phyloP scores from a whole-genome alignment of 2,329 filamentous ascomycete species.

The Claviceps purpurea region DNA sequence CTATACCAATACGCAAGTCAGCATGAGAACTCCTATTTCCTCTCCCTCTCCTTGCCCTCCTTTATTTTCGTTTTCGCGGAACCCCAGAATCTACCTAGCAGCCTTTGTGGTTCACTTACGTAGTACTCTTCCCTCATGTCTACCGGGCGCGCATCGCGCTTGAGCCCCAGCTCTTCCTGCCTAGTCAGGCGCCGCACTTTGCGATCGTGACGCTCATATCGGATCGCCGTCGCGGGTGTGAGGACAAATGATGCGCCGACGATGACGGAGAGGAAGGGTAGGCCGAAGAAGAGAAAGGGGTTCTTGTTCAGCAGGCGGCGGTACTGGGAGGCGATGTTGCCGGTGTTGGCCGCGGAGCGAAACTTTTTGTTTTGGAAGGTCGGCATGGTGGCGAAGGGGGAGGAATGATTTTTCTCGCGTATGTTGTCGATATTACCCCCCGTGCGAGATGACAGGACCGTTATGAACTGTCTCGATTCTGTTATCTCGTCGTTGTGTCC shows the following conservation, averaged over 20 bases:
- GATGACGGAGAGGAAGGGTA: conserved; percentile 84
- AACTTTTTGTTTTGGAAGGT: conserved; percentile 61
- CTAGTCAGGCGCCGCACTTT: conserved; percentile 74
- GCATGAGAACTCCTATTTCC: background rate
- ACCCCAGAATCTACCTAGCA: no score
- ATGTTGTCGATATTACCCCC: no score
- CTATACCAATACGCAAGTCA: conserved; percentile 8
- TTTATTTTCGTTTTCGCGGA: background rate
- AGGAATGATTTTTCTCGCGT: no score
- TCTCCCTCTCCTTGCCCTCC: background rate
- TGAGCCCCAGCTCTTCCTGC: conserved; percentile 76
- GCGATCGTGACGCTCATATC: conserved; percentile 87
- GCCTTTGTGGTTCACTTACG: conserved; percentile 35
- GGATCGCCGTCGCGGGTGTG: conserved; percentile 82
- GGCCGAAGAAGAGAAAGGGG: conserved; percentile 84
- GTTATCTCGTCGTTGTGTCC: no score
- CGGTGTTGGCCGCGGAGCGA: conserved; percentile 49
- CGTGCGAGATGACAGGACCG: no score
- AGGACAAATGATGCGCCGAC: conserved; percentile 87
- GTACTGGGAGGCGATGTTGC: conserved; percentile 63
- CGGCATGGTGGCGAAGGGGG: conserved; percentile 14
- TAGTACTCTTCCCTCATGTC: conserved; percentile 82
- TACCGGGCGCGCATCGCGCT: conserved; percentile 55
- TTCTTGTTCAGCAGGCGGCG: conserved; percentile 60
- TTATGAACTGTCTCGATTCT: no score